A percentile compares a stretch with the other conserved stretches of the same genome.
phyloP scores from a whole-genome alignment of 2,329 filamentous ascomycete genomes.

The Rachicladosporium sp. region DNA sequence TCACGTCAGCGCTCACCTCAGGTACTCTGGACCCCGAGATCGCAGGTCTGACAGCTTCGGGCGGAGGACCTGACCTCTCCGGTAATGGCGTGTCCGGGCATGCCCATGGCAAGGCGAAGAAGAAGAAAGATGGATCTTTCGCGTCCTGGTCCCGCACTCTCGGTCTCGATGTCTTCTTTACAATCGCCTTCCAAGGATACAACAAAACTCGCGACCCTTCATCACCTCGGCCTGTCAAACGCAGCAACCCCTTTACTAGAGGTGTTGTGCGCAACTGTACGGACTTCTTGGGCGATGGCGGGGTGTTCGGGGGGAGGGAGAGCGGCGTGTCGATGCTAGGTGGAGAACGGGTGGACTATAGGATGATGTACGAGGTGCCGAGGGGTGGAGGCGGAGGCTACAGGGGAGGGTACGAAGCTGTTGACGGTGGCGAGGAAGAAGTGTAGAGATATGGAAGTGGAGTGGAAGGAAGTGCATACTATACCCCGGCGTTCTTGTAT shows the following conservation, averaged over 20 bases:
- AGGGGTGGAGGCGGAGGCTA: slow-evolving; percentile 47
- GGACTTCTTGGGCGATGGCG: slow-evolving; percentile 92
- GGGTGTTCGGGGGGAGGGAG: slow-evolving; percentile 63
- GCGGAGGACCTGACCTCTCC: slow-evolving; percentile 51
- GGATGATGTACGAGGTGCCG: slow-evolving; percentile 77
- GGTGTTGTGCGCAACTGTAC: slow-evolving; percentile 81
- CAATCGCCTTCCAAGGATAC: slow-evolving; percentile 70
- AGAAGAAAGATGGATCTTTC: slow-evolving; percentile 54
- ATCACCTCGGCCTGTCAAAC: slow-evolving; percentile 12
- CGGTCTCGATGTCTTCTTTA: slow-evolving; percentile 85
- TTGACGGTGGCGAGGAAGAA: slow-evolving; percentile 41
- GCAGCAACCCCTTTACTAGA: slow-evolving; percentile 70
- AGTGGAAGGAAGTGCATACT: too few species aligned
- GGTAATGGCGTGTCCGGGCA: slow-evolving; percentile 3
- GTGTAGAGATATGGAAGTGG: slow-evolving; percentile 6
- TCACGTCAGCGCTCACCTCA: slow-evolving; percentile 66
- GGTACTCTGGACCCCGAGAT: slow-evolving; percentile 52
- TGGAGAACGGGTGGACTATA: slow-evolving; percentile 74
- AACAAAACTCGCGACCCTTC: slow-evolving; percentile 15
- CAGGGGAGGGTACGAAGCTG: slow-evolving; percentile 48
- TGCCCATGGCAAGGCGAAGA: slow-evolving; percentile 30
- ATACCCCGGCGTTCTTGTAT: too few species aligned
- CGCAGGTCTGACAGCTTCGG: slow-evolving; percentile 55
- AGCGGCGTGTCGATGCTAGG: slow-evolving; percentile 65
- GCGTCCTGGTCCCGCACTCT: slow-evolving; percentile 73